These are phyloP conservation scores for Waltiozyma sp. DNA, from an alignment of 1,139 yeast species.

Conservation along the genomic window DNA sequence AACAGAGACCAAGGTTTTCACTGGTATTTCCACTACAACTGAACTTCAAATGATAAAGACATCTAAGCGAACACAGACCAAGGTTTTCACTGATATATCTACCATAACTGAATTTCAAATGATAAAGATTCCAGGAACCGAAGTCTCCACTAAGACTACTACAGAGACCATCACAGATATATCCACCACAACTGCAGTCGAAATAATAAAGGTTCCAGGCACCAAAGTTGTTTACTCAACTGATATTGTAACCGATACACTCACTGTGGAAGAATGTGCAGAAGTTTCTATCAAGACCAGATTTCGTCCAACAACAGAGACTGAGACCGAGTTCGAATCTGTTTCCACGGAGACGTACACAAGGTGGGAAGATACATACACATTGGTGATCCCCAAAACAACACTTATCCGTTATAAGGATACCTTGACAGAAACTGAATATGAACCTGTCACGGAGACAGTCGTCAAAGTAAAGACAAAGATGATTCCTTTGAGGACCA, in stretches of 20 bases:
- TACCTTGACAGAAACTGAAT: slow-evolving; percentile 6
- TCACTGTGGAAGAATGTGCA: slow-evolving; percentile 2
- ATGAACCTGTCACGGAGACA: slow-evolving; percentile 5
- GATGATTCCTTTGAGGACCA: slow-evolving; percentile 10
- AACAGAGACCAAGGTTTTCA: neutral
- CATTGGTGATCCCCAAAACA: slow-evolving; percentile 9
- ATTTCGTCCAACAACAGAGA: slow-evolving; percentile 9
- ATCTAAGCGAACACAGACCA: slow-evolving; percentile 1
- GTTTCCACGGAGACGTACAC: slow-evolving; percentile 9
- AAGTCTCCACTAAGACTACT: neutral
- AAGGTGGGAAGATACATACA: slow-evolving; percentile 5
- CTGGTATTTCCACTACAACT: neutral
- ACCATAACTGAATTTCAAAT: too few species aligned
- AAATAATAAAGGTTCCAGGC: slow-evolving; percentile 5
- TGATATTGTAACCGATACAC: slow-evolving; percentile 1
- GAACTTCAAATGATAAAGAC: slow-evolving; percentile 2
- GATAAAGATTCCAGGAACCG: too few species aligned
- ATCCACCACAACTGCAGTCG: neutral
- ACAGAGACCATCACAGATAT: slow-evolving; percentile 4
- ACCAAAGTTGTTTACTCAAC: neutral
- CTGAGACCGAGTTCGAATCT: slow-evolving; percentile 9
- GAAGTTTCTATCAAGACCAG: slow-evolving; percentile 11
- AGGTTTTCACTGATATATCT: too few species aligned
- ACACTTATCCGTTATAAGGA: slow-evolving; percentile 10
- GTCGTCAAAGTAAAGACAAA: slow-evolving; percentile 10